A percentile compares a stretch with the other conserved stretches of the same genome.
These are phyloP conservation scores for Insectozyma bohioensis DNA, from an alignment of 1,139 yeast species.

Conservation along the genomic window DNA sequence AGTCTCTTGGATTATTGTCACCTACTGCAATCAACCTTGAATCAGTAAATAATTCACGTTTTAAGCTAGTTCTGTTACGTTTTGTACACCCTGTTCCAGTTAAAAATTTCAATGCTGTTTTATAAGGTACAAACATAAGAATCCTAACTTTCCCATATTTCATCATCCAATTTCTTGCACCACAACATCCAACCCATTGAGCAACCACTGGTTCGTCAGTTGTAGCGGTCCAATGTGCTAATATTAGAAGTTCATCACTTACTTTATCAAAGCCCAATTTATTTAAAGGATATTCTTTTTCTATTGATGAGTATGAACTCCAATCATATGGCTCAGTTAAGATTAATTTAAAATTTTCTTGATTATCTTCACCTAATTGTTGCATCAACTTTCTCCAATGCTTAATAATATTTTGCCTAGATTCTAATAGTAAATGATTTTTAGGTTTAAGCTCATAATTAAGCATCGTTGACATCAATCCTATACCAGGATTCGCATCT, in stretches of 20 bases:
- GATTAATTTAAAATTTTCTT: slow-evolving; percentile 31
- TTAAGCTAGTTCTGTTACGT: slow-evolving; percentile 59
- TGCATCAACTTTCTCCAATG: slow-evolving; percentile 27
- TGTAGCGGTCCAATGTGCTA: slow-evolving; percentile 60
- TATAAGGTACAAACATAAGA: slow-evolving; percentile 60
- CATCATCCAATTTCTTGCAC: slow-evolving; percentile 73
- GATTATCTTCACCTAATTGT: slow-evolving; percentile 22
- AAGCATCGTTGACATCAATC: slow-evolving; percentile 53
- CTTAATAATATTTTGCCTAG: slow-evolving; percentile 37
- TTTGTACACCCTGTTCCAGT: slow-evolving; percentile 45
- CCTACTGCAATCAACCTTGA: slow-evolving; percentile 51
- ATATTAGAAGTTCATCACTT: slow-evolving; percentile 61
- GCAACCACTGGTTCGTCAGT: slow-evolving; percentile 68
- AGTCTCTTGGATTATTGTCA: slow-evolving; percentile 15
- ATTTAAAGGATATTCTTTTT: slow-evolving; percentile 30
- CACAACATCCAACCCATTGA: slow-evolving; percentile 74
- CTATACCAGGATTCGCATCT: slow-evolving; percentile 64
- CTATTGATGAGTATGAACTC: slow-evolving; percentile 52
- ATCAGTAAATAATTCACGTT: slow-evolving; percentile 60
- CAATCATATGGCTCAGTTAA: slow-evolving; percentile 62
- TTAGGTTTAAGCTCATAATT: slow-evolving; percentile 58
- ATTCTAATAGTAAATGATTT: slow-evolving; percentile 60
- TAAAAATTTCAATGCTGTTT: slow-evolving; percentile 61
- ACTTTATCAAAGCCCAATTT: slow-evolving; percentile 29
- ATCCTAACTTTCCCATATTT: slow-evolving; percentile 71